A percentile compares a stretch with the other conserved stretches of the same genome.
phyloP scores from a whole-genome alignment of 176 grass and related monocot species.

The Hyparrhenia diplandra region DNA sequence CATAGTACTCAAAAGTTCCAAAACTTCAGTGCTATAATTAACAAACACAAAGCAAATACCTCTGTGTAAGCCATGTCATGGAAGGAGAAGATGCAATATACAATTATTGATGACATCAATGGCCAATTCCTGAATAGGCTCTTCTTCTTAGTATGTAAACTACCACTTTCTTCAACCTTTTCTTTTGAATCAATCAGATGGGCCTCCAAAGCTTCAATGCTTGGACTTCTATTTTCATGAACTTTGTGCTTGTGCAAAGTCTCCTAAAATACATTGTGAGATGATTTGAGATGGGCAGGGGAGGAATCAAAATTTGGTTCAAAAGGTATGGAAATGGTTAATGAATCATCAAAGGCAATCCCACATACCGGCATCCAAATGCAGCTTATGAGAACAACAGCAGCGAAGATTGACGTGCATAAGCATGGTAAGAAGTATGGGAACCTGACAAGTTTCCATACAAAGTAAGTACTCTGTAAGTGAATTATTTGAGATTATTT shows the following conservation, averaged over 20 bases:
- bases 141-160: constrained; percentile 30
- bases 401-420: constrained; percentile 62
- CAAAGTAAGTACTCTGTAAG: constrained; percentile 23
- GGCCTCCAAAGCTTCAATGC: constrained; percentile 59
- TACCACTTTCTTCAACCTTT: constrained; percentile 33
- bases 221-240: constrained; percentile 9
- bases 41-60: constrained; percentile 15
- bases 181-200: constrained; percentile 38
- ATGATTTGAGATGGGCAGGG: not conserved
- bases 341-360: constrained; percentile 1
- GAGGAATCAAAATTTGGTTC: constrained; percentile 1
- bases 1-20: not conserved
- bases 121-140: constrained; percentile 93
- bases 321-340: not conserved
- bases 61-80: constrained; percentile 95
- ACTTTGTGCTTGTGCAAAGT: constrained; percentile 77
- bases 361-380: constrained; percentile 88
- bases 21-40: not conserved
- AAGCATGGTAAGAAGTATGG: constrained; percentile 93
- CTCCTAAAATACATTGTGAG: constrained; percentile 46
- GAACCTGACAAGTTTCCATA: constrained; percentile 41
- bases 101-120: constrained; percentile 91
- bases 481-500: not conserved
- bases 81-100: constrained; percentile 81
- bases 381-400: constrained; percentile 67